Percentiles rank a stretch among this genome's conserved stretches.
These are phyloP conservation scores for Geotrichum phurueaensis DNA, from an alignment of 1,139 yeast genomes.

Conservation along the genomic window DNA sequence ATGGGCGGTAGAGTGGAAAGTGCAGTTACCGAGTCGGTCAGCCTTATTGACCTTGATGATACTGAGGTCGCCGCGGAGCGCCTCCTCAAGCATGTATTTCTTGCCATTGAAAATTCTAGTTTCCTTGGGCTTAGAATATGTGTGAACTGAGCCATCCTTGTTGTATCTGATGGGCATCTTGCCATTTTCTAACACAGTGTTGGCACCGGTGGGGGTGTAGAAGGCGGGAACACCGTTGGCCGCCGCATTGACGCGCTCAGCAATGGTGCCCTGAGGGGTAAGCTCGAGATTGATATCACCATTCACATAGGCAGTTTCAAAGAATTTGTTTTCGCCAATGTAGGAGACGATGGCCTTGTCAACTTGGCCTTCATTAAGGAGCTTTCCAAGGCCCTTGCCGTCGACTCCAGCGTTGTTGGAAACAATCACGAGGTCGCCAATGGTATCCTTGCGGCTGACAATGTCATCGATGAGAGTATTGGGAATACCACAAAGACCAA, in stretches of 20 bases:
- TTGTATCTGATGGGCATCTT: constrained; percentile 42
- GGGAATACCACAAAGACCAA: constrained; percentile 47
- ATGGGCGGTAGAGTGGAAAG: constrained; percentile 41
- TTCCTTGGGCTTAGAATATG: constrained; percentile 38
- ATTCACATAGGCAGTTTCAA: constrained; percentile 39
- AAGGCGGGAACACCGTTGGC: constrained; percentile 48
- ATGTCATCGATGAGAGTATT: constrained; percentile 42
- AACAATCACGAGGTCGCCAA: constrained; percentile 41
- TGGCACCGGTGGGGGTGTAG: constrained; percentile 47
- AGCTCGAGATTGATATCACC: constrained; percentile 45
- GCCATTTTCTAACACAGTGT: constrained; percentile 47
- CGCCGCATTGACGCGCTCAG: constrained; percentile 46
- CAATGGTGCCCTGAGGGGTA: constrained; percentile 50
- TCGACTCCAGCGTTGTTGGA: constrained; percentile 52
- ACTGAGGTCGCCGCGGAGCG: constrained; percentile 42
- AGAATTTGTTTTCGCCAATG: constrained; percentile 43
- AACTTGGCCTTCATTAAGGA: constrained; percentile 42
- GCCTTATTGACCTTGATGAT: constrained; percentile 41
- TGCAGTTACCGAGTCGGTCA: constrained; percentile 41
- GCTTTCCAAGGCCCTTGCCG: constrained; percentile 42
- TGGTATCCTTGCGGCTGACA: constrained; percentile 30
- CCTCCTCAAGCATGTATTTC: constrained; percentile 38
- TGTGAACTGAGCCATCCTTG: constrained; percentile 35
- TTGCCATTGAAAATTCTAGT: constrained; percentile 37
- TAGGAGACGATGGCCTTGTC: constrained; percentile 44